These are phyloP conservation scores for Protomyces gravidus DNA, from an alignment of 1,139 yeast species.

Conservation along the genomic window DNA sequence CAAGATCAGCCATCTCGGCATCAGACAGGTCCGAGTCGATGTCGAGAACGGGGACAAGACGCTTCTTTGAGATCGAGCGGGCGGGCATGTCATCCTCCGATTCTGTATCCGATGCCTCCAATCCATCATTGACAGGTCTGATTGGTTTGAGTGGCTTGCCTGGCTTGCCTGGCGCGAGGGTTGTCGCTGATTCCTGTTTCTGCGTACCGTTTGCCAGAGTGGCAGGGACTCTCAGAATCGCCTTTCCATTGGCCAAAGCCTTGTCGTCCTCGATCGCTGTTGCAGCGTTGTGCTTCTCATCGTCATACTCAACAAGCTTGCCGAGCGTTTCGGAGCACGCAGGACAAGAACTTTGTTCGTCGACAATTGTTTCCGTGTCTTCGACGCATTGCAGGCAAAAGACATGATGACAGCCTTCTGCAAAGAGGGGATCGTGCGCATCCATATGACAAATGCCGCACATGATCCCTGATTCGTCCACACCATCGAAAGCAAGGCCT, in stretches of 20 bases:
- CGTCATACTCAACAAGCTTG: constrained; percentile 68
- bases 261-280: constrained; percentile 62
- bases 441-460: constrained; percentile 95
- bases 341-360: constrained; percentile 71
- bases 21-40: background rate
- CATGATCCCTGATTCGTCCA: constrained; percentile 44
- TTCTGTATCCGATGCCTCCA: background rate
- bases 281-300: constrained; percentile 59
- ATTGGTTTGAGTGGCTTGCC: too few relatives aligned
- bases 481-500: constrained; percentile 48
- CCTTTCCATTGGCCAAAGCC: too few relatives aligned
- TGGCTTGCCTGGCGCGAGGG: background rate
- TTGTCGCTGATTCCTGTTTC: background rate
- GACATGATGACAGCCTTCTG: constrained; percentile 77
- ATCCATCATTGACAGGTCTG: too few relatives aligned
- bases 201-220: background rate
- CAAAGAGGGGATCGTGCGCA: constrained; percentile 93
- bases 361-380: constrained; percentile 70
- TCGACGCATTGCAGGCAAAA: constrained; percentile 93
- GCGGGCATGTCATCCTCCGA: background rate
- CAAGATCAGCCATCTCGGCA: background rate
- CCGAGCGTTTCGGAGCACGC: constrained; percentile 92
- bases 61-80: background rate
- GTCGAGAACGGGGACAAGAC: background rate
- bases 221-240: background rate